Evolutionary conservation across 192 early-diverging fungal species (phyloP).

Genomic region (Linnemannia elongata): DNA sequence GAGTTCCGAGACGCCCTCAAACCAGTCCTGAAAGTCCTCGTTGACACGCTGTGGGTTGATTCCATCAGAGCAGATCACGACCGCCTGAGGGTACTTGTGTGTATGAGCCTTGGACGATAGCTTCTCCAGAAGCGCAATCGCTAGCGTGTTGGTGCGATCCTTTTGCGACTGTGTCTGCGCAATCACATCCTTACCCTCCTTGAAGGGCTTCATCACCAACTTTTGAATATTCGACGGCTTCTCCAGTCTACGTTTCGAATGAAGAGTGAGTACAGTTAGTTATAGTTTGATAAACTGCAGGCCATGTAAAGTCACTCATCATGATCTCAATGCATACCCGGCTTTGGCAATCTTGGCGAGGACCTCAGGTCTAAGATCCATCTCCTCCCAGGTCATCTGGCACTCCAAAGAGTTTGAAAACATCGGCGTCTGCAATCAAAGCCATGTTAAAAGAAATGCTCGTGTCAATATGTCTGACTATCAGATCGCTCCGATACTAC

Average conservation of each 20-base stretch:
- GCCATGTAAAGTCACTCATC: background rate
- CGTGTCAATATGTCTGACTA: background rate
- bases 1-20: constrained; percentile 23
- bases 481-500: background rate
- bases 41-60: constrained; percentile 40
- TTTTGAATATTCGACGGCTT: constrained; percentile 53
- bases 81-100: constrained; percentile 41
- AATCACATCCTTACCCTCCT: constrained; percentile 43
- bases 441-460: background rate
- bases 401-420: constrained; percentile 46
- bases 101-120: constrained; percentile 12
- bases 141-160: constrained; percentile 52
- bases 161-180: constrained; percentile 53
- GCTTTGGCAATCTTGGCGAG: constrained; percentile 26
- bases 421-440: background rate
- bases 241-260: constrained; percentile 4
- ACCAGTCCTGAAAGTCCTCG: constrained; percentile 43
- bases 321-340: constrained; percentile 16
- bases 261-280: background rate
- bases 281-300: too few relatives aligned
- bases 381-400: constrained; percentile 48
- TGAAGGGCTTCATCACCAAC: constrained; percentile 38
- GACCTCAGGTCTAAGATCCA: constrained; percentile 33
- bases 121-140: constrained; percentile 39
- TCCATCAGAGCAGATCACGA: constrained; percentile 46